Percentiles rank a stretch among this genome's conserved stretches.
phyloP scores from a whole-genome alignment of 2,329 filamentous ascomycete genomes.

The Aspergillus sp. region DNA sequence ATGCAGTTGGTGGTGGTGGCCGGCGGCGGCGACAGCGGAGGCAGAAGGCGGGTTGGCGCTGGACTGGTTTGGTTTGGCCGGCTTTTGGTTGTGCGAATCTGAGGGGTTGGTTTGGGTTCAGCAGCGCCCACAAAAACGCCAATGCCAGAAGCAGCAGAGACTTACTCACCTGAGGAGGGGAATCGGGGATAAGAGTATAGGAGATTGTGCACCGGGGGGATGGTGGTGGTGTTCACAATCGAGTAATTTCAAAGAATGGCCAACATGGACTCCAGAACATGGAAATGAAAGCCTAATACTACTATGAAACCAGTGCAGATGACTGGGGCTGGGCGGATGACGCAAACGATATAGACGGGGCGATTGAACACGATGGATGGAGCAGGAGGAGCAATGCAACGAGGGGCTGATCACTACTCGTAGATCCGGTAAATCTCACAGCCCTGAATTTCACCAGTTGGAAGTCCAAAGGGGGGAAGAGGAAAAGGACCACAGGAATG shows the following conservation, averaged over 20 bases:
- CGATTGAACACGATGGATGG: background rate
- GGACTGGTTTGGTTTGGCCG: constrained; percentile 9
- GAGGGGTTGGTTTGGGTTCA: constrained; percentile 16
- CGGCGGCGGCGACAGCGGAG: constrained; percentile 7
- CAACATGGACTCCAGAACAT: background rate
- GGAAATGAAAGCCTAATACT: background rate
- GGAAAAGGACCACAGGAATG: background rate
- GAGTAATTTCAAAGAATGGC: background rate
- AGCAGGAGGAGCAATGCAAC: background rate
- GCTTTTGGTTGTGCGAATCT: constrained; percentile 17
- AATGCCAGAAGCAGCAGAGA: no score
- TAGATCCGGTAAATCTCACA: background rate
- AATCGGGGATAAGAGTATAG: no score
- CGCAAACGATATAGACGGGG: constrained; percentile 24
- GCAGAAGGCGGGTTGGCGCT: background rate
- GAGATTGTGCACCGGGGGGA: background rate
- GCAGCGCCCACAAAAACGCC: constrained; percentile 12
- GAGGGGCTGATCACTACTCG: background rate
- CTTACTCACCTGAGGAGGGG: no score
- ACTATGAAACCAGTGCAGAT: background rate
- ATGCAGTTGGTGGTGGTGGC: constrained; percentile 5
- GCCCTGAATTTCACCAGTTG: background rate
- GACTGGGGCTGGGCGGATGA: constrained; percentile 17
- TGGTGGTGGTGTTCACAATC: background rate
- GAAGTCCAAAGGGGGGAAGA: background rate